phyloP scores from a whole-genome alignment of 1,284 basidiomycete species.

The Trichosporon asahii region DNA sequence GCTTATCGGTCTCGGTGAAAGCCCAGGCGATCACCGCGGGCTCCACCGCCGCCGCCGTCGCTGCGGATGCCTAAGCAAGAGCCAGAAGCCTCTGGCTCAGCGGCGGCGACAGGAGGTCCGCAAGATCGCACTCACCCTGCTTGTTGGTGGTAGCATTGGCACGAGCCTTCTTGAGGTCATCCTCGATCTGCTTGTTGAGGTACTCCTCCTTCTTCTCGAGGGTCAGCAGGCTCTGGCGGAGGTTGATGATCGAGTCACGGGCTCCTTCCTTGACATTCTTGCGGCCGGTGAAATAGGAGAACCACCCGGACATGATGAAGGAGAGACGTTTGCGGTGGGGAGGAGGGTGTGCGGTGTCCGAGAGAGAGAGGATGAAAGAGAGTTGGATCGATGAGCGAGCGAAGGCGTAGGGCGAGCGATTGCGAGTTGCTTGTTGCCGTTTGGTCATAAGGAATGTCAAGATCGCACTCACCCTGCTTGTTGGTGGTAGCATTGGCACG shows the following conservation, averaged over 20 bases:
- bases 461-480: too few species aligned
- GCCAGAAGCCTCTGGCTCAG: not conserved
- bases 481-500: conserved; percentile 89
- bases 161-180: conserved; percentile 86
- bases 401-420: not conserved
- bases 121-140: conserved; percentile 63
- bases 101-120: not conserved
- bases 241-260: conserved; percentile 77
- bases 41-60: not conserved
- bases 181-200: conserved; percentile 94
- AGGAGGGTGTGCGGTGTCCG: not conserved
- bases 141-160: conserved; percentile 93
- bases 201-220: conserved; percentile 99
- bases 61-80: not conserved
- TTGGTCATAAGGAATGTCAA: too few species aligned
- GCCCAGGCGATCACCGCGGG: not conserved
- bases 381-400: conserved; percentile 10
- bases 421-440: conserved; percentile 9
- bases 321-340: not conserved
- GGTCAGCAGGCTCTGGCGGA: conserved; percentile 86
- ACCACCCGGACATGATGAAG: conserved; percentile 75
- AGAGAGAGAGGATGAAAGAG: not conserved
- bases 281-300: conserved; percentile 67
- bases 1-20: not conserved
- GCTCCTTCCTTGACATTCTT: conserved; percentile 74